phyloP scores from a whole-genome alignment of 306 rosid species.

The Gleditsia sinensis region DNA sequence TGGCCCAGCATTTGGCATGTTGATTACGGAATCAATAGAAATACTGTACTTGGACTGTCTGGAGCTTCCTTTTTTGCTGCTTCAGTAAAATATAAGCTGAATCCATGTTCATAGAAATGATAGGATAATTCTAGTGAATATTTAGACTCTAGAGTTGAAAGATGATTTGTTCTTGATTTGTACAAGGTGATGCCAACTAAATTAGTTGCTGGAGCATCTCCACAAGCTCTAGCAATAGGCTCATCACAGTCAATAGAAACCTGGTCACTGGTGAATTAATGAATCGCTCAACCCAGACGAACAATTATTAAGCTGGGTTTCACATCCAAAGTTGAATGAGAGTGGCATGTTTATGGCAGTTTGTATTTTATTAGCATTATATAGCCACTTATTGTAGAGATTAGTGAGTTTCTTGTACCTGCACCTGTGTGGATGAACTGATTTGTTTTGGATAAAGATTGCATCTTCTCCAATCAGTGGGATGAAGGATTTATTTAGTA shows the following conservation, averaged over 20 bases:
- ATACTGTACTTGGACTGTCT: neutral
- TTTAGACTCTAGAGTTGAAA: neutral
- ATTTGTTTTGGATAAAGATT: too few relatives aligned
- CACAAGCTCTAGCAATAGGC: neutral
- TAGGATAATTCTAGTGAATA: neutral
- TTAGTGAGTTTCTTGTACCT: too few relatives aligned
- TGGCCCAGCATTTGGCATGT: neutral
- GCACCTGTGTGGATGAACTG: too few relatives aligned
- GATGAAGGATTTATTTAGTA: too few relatives aligned
- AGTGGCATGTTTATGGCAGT: neutral
- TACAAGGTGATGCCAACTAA: neutral
- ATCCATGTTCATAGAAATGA: too few relatives aligned
- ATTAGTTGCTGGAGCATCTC: conserved; percentile 6
- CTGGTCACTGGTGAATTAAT: neutral
- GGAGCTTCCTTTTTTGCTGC: neutral
- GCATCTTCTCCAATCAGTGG: too few relatives aligned
- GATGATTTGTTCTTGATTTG: neutral
- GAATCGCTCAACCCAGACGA: neutral
- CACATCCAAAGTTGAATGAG: neutral
- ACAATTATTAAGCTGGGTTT: neutral
- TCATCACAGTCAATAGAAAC: neutral
- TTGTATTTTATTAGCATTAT: neutral
- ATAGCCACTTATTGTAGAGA: neutral
- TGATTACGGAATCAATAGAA: neutral
- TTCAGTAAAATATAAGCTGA: neutral